A percentile compares a stretch with the other conserved stretches of the same genome.
These are phyloP conservation scores for Triadica sebifera DNA, from an alignment of 345 rosid genomes.

Conservation along the genomic window DNA sequence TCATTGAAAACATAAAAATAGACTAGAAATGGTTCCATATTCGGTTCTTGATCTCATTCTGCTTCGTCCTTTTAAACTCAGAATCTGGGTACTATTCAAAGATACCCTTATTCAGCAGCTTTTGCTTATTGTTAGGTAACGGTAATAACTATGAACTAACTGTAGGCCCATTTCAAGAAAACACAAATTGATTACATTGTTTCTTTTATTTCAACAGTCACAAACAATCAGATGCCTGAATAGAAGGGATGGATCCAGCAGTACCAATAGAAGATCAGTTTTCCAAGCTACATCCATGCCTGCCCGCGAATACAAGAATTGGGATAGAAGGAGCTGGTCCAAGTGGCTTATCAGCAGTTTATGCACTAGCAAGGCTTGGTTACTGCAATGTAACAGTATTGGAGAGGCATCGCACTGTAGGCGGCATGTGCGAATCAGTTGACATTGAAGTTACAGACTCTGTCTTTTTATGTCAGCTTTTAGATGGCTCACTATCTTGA, in stretches of 20 bases:
- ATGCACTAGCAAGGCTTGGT: constrained; percentile 60
- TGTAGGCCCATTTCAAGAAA: too few species aligned
- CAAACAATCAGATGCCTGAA: constrained; percentile 11
- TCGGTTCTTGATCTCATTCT: neutral
- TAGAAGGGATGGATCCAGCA: constrained; percentile 37
- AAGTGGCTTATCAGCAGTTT: constrained; percentile 65
- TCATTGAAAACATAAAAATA: too few species aligned
- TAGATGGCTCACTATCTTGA: neutral
- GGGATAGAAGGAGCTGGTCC: constrained; percentile 68
- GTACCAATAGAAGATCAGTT: constrained; percentile 52
- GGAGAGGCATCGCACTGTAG: constrained; percentile 59
- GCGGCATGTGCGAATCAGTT: constrained; percentile 72
- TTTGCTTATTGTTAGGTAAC: too few species aligned
- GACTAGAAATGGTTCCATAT: neutral
- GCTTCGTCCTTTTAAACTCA: neutral
- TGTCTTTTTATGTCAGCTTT: constrained; percentile 9
- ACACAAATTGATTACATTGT: too few species aligned
- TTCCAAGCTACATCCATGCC: constrained; percentile 58
- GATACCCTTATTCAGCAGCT: neutral
- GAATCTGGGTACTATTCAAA: neutral
- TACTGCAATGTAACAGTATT: constrained; percentile 51
- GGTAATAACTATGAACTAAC: too few species aligned
- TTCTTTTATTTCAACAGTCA: constrained; percentile 3
- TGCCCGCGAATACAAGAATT: constrained; percentile 47
- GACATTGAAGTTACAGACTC: constrained; percentile 51